Evolutionary conservation across 257 asterid genomes (phyloP), one percentile per base, ranked within the genome.

Genomic region (Rauvolfia tetraphylla): DNA sequence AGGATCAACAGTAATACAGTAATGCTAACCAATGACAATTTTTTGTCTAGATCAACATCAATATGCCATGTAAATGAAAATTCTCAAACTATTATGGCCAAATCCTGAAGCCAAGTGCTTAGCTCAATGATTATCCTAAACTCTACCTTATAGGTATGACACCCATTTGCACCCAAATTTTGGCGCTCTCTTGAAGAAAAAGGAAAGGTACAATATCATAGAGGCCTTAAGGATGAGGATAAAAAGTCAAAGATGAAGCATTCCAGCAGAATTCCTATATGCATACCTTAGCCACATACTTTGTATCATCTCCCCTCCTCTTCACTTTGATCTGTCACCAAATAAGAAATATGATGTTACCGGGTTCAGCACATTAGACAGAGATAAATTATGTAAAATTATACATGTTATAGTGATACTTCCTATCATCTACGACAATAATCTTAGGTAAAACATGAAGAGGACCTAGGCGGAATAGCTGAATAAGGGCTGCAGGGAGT

Each of bases 251-350:
- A 71, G 39, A 39, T 63, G 57, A 22, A 49, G 31, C 7, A 62
- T 68, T 59, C 34, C 69, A 3, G 61, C 20, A 22, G 7, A 18
- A 4, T 31, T 34, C 34, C 66, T 33, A n/a, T 53, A 6, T 7
- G 69, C 84, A 75, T 88, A 92, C 97, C 97, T 90, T 90, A 77
- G 97, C 97, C 82, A 86, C 96, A 84, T 89, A 92, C 79, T 92
- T 92, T 59, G 89, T 92, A 79, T 90, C 96, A 79, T 92, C 96
- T 38, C 97, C 97, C 86, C 96, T 84, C 86, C 91, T 88, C 85
- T 92, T 92, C 61, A 92, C 96, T 85, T 92, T 92, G 85, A 92
- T 91, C 97, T 92, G 92, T 79, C 84, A 82, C 73, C 79, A 81
- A 79, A 78, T 66, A 67, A 71, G 77, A 78, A 25, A 74, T 72